Base-by-base conservation (phyloP, 805 yeast genomes). In the Komagataella kurtzmanii region DNA sequence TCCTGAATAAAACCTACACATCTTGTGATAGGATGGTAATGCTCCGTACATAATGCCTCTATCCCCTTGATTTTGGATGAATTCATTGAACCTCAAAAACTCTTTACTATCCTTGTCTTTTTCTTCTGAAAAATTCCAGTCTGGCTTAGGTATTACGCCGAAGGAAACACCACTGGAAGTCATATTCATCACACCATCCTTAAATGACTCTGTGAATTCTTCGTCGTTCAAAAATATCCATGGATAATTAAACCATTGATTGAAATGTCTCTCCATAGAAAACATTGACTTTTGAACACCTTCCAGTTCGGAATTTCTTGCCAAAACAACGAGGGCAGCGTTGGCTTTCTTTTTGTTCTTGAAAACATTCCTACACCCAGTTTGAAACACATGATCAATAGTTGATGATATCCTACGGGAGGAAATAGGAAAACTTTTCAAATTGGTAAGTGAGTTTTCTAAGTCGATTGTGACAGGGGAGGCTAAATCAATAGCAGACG, bases 1-100 rank as follows among this genome's bases (percentile, higher is more conserved):
- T 1, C 96, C 96, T 0, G 95, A 80, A 62, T 86, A 88, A 63
- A 83, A 90, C n/a, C 97, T 75, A 64, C 98, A 91, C 98, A 91
- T 91, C 61, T 85, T 84, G 65, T 91, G 97, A 62, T 91, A 93
- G 5, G 91, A 79, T 50, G 76, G 83, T 72, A 81, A 66, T 53
- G 79, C 81, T 0, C 97, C 98, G 64, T 93, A 90, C 77, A 87
- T 75, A 53, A 91, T 81, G 1, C 80, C 81, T 44, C 88, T 67
- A 65, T 90, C 97, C 30, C 95, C 95, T 64, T 90, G 97, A 17
- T 71, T 68, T 45, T 81, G 75, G 12, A 90, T 73, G 14, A 72
- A 70, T 61, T 86, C 89, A 24, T 72, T 59, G 52, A 85, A 65
- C 48, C 67, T 74, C 1, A 64, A 67, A 14, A 30, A 30, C 40